These are phyloP conservation scores for Aspergillus ellipticus DNA, from an alignment of 495 filamentous ascomycete genomes.

Conservation along the genomic window DNA sequence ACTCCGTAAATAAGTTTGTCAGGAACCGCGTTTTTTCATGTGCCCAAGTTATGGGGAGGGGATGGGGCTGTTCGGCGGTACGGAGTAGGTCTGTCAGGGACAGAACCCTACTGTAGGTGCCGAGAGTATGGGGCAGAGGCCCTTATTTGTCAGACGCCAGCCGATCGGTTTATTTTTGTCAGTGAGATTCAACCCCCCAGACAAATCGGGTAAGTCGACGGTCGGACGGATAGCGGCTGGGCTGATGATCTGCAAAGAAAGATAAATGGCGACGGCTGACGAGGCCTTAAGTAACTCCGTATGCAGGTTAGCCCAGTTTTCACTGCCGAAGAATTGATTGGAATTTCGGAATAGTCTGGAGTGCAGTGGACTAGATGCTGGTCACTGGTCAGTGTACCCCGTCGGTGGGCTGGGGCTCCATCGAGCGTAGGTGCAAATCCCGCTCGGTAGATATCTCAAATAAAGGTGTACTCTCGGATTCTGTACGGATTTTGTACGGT, in stretches of 20 bases:
- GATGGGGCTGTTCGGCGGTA: too few relatives aligned
- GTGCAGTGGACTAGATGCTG: too few relatives aligned
- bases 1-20: too few relatives aligned
- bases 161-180: background rate
- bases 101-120: background rate
- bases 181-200: background rate
- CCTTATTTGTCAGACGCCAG: background rate
- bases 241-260: background rate
- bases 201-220: background rate
- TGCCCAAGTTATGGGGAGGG: background rate
- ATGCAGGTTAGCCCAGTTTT: background rate
- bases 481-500: too few relatives aligned
- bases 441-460: too few relatives aligned
- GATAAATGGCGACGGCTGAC: background rate
- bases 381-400: too few relatives aligned
- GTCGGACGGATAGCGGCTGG: background rate
- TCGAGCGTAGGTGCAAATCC: too few relatives aligned
- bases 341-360: too few relatives aligned
- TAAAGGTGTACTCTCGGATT: too few relatives aligned
- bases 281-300: background rate
- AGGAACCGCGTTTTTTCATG: background rate
- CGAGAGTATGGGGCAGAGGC: background rate
- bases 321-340: background rate
- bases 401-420: too few relatives aligned
- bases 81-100: background rate